Conservation (phyloP, 176 grass and related monocot genomes). For the Saccharum spontaneum region DNA sequence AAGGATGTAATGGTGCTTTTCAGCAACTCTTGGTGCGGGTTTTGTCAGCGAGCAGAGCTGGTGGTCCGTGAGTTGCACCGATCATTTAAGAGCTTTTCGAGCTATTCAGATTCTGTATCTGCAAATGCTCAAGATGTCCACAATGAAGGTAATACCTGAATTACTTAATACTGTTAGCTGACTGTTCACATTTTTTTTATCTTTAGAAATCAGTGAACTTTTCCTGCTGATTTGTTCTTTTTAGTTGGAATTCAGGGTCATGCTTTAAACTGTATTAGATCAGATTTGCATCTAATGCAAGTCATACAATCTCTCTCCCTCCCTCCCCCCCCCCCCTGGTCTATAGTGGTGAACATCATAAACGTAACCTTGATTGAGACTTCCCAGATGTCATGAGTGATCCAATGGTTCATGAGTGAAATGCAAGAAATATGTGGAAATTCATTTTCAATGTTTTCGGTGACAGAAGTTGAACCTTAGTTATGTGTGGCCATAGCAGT, state of each 20-base stretch:
- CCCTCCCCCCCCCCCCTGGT: no score
- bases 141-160: slow-evolving; percentile 60
- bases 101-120: slow-evolving; percentile 35
- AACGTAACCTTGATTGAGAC: slow-evolving; percentile 1
- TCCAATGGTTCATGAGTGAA: neutral
- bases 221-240: neutral
- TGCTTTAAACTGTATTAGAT: neutral
- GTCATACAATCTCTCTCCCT: no score
- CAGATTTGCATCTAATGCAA: no score
- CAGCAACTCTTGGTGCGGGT: slow-evolving; percentile 95
- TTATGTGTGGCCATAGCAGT: neutral
- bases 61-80: slow-evolving; percentile 79
- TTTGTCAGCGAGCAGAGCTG: slow-evolving; percentile 83
- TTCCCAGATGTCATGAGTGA: neutral
- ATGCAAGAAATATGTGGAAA: slow-evolving; percentile 1
- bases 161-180: slow-evolving; percentile 1
- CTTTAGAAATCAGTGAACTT: neutral
- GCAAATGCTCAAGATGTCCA: slow-evolving; percentile 43
- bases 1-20: slow-evolving; percentile 90
- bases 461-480: slow-evolving; percentile 11
- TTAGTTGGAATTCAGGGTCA: neutral
- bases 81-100: slow-evolving; percentile 65
- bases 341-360: neutral
- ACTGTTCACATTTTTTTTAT: neutral
- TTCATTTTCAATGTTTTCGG: slow-evolving; percentile 12